Conservation (phyloP, 805 yeast genomes). For the Candida ponderosae region DNA sequence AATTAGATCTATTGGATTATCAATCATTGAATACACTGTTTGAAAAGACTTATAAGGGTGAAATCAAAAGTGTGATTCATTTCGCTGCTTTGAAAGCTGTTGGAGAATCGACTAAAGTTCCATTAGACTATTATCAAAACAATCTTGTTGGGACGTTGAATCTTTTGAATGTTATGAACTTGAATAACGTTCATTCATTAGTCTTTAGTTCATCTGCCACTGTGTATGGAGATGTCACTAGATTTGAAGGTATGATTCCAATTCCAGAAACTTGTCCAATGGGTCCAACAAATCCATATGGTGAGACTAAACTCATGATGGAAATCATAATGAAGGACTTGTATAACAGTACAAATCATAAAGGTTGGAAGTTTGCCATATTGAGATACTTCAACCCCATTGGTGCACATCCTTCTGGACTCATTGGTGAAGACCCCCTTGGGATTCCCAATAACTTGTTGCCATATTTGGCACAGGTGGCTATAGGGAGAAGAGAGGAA, state of each 20-base stretch:
- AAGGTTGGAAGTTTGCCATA: constrained; percentile 46
- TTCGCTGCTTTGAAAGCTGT: constrained; percentile 83
- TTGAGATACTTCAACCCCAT: constrained; percentile 78
- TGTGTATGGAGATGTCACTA: constrained; percentile 75
- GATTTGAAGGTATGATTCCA: constrained; percentile 66
- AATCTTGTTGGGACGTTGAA: constrained; percentile 60
- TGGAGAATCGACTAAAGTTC: constrained; percentile 65
- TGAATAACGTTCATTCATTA: constrained; percentile 37
- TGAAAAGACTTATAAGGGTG: constrained; percentile 37
- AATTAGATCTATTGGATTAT: constrained; percentile 51
- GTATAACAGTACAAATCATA: constrained; percentile 35
- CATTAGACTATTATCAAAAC: constrained; percentile 60
- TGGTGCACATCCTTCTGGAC: constrained; percentile 80
- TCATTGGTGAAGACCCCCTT: constrained; percentile 73
- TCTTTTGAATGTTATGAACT: constrained; percentile 45
- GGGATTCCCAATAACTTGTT: constrained; percentile 72
- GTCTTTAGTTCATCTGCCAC: constrained; percentile 80
- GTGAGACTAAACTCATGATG: constrained; percentile 59
- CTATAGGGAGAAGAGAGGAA: constrained; percentile 60
- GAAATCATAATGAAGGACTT: constrained; percentile 56
- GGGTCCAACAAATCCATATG: constrained; percentile 73
- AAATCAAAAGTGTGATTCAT: constrained; percentile 57
- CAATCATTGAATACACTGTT: constrained; percentile 38
- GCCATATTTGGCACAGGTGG: constrained; percentile 74
- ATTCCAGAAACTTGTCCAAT: constrained; percentile 73